Evolutionary conservation across 768 basidiomycete species (phyloP).

Genomic region (Lentinula edodes): DNA sequence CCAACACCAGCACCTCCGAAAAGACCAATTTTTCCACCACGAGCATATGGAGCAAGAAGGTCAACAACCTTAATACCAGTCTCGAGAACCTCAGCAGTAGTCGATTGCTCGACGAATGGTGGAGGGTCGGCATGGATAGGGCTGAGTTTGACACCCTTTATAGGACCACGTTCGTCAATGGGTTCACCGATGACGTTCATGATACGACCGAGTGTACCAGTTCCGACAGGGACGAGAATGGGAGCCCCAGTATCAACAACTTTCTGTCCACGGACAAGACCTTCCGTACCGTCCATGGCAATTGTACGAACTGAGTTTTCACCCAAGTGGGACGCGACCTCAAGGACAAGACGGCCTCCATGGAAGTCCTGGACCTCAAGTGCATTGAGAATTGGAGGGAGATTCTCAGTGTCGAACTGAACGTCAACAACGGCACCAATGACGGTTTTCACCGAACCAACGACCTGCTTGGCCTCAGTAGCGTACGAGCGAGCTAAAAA

Average conservation of each 20-base stretch:
- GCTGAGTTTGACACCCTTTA: constrained; percentile 86
- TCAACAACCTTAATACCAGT: constrained; percentile 99
- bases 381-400: constrained; percentile 97
- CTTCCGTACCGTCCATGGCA: constrained; percentile 99
- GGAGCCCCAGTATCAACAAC: constrained; percentile 96
- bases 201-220: constrained; percentile 93
- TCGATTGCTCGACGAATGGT: constrained; percentile 96
- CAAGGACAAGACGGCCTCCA: constrained; percentile 96
- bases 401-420: constrained; percentile 91
- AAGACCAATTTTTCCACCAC: constrained; percentile 99
- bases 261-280: constrained; percentile 98
- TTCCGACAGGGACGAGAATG: constrained; percentile 95
- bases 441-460: constrained; percentile 92
- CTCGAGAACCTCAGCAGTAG: constrained; percentile 97
- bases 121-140: constrained; percentile 99
- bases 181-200: constrained; percentile 99
- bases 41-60: constrained; percentile 97
- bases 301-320: constrained; percentile 99
- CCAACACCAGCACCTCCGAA: constrained; percentile 99
- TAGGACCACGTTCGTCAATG: constrained; percentile 99
- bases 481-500: constrained; percentile 78
- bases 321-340: constrained; percentile 97
- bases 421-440: constrained; percentile 99
- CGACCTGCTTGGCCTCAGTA: constrained; percentile 71
- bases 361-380: constrained; percentile 94